phyloP scores from a whole-genome alignment of 2,329 filamentous ascomycete species.

The Ceratocystis colombiana region DNA sequence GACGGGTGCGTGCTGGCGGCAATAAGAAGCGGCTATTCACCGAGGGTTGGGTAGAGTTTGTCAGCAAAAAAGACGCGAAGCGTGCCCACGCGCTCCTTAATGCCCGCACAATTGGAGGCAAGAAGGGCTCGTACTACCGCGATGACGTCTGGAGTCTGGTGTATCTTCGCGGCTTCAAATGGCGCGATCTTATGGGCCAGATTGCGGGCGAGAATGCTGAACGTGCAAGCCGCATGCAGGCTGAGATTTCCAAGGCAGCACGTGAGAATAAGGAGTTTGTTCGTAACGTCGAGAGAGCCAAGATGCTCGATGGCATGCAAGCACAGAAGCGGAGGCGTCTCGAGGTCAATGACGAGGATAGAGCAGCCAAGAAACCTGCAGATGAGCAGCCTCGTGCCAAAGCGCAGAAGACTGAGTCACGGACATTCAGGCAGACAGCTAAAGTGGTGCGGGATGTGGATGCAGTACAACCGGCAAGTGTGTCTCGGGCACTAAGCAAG shows the following conservation, averaged over 20 bases:
- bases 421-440: slow-evolving; percentile 57
- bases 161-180: slow-evolving; percentile 77
- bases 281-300: slow-evolving; percentile 65
- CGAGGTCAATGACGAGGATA: slow-evolving; percentile 30
- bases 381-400: slow-evolving; percentile 24
- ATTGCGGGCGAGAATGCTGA: slow-evolving; percentile 75
- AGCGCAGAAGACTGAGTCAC: slow-evolving; percentile 30
- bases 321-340: slow-evolving; percentile 42
- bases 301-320: slow-evolving; percentile 68
- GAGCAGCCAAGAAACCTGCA: slow-evolving; percentile 26
- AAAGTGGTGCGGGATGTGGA: slow-evolving; percentile 43
- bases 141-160: slow-evolving; percentile 80
- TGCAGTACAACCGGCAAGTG: slow-evolving; percentile 41
- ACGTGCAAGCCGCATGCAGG: slow-evolving; percentile 61
- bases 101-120: slow-evolving; percentile 66
- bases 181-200: slow-evolving; percentile 64
- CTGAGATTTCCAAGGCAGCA: slow-evolving; percentile 64
- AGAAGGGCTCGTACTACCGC: slow-evolving; percentile 72
- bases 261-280: slow-evolving; percentile 76
- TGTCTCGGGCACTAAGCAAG: slow-evolving; percentile 52
- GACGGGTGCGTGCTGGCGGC: slow-evolving; percentile 60
- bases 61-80: slow-evolving; percentile 65
- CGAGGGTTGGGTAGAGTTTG: slow-evolving; percentile 81
- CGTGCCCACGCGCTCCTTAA: slow-evolving; percentile 67
- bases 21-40: slow-evolving; percentile 76